Base-by-base conservation (phyloP, 805 yeast genomes). In the Candida sakaeoensis region DNA sequence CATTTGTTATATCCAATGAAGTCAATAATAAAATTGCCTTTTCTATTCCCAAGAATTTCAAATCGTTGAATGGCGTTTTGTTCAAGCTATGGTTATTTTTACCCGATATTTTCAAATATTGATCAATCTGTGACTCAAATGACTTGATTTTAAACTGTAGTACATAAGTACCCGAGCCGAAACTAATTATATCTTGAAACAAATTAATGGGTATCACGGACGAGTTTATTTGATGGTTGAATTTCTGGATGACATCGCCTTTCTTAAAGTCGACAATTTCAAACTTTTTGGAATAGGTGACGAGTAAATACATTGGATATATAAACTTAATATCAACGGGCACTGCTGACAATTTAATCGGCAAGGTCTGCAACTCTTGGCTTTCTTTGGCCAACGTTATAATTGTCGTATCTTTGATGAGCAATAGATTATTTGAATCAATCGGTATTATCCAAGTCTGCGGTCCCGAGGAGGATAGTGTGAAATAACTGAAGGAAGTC, bases 401-500 rank as follows among this genome's bases (percentile, higher is more conserved):
- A 12, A 45, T 41, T 15, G 25, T 44, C 6, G 63, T 54, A 38
- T 67, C 73, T 34, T 63, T 61, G 1, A 66, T 49, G 8, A 67
- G 37, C 3, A 65, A 45, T 14, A 59, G 29, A 13, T 56, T 48
- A 6, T 44, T 42, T 2, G 40, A 36, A 22, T 38, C 34, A 5
- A 45, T 31, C 8, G 49, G 47, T 6, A 64, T 42, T 19, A 60
- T 51, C 44, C 51, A 49, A 2, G 52, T 49, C 2, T 48, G 40
- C 2, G 70, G 67, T 1, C 63, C 63, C 3, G 57, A 42, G 16
- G 51, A 49, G 2, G 60, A 50, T 17, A 67, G 50, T 7, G 71
- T 71, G 47, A 68, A 68, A 46, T 68, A 68, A 42, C 61, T 55
- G 47, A 68, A 65, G 7, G 70, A 24, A 16, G 62, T 50, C 8